Conservation (phyloP, 169 alveolate species). For the Blepharisma undulans region DNA sequence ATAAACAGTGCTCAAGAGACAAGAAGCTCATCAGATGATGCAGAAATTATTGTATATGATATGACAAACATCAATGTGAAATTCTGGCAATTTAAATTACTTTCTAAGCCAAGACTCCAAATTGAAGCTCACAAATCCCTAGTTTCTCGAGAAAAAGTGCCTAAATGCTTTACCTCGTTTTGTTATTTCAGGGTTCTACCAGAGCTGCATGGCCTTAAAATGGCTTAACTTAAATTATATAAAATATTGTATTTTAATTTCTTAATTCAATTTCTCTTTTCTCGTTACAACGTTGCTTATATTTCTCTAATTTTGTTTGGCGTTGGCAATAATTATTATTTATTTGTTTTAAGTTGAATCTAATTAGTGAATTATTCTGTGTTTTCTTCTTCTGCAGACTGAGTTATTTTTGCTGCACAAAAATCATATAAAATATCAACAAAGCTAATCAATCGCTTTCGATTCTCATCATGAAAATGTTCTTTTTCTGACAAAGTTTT, state of each 20-base stretch:
- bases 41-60: neutral
- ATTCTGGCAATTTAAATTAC: neutral
- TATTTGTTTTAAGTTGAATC: neutral
- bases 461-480: neutral
- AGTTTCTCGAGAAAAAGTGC: neutral
- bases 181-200: neutral
- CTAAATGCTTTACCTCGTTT: neutral
- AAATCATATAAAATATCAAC: neutral
- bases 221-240: neutral
- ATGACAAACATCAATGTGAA: neutral
- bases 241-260: no score
- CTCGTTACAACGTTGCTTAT: no score
- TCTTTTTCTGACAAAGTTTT: neutral
- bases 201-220: neutral
- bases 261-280: no score
- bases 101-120: neutral
- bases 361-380: neutral
- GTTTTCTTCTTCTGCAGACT: neutral
- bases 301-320: no score
- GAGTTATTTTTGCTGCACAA: neutral
- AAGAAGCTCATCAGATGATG: neutral
- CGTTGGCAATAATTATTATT: no score
- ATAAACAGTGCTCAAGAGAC: neutral
- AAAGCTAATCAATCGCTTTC: neutral
- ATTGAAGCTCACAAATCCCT: neutral